Evolutionary conservation across 2,329 filamentous ascomycete species (phyloP).

Genomic region (Coniosporium tulheliwenetii): DNA sequence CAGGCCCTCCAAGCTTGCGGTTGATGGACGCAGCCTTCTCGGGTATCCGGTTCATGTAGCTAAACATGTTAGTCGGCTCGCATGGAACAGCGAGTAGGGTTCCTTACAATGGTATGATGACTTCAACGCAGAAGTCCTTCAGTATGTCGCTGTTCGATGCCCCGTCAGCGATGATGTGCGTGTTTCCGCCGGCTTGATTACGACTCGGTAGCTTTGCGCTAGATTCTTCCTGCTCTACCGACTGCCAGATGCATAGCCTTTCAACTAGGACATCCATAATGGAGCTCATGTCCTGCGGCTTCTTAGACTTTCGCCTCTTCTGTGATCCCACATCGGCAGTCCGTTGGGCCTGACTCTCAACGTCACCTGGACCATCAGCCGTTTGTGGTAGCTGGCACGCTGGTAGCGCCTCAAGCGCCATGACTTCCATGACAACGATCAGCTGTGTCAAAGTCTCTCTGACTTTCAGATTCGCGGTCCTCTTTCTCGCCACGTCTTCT

Average conservation of each 20-base stretch:
- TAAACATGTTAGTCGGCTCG: constrained; percentile 21
- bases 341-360: background rate
- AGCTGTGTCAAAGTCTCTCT: constrained; percentile 70
- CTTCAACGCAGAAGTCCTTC: constrained; percentile 63
- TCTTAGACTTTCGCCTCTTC: constrained; percentile 32
- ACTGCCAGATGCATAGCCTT: constrained; percentile 72
- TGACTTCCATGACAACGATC: constrained; percentile 61
- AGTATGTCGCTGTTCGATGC: constrained; percentile 40
- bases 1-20: constrained; percentile 60
- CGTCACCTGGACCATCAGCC: constrained; percentile 4
- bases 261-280: constrained; percentile 62
- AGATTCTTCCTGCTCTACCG: constrained; percentile 43
- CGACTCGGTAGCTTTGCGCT: constrained; percentile 1
- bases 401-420: constrained; percentile 46
- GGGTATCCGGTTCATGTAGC: constrained; percentile 62
- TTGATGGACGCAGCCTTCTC: constrained; percentile 55
- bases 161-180: constrained; percentile 10
- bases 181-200: constrained; percentile 8
- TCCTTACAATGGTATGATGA: constrained; percentile 62
- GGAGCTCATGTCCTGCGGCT: constrained; percentile 48
- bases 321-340: constrained; percentile 11
- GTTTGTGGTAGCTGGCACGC: constrained; percentile 6
- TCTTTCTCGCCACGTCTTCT: constrained; percentile 42
- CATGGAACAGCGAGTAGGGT: background rate
- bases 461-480: constrained; percentile 46